These are phyloP conservation scores for Cladophialophora yegresii DNA, from an alignment of 2,329 filamentous ascomycete genomes.

Conservation along the genomic window DNA sequence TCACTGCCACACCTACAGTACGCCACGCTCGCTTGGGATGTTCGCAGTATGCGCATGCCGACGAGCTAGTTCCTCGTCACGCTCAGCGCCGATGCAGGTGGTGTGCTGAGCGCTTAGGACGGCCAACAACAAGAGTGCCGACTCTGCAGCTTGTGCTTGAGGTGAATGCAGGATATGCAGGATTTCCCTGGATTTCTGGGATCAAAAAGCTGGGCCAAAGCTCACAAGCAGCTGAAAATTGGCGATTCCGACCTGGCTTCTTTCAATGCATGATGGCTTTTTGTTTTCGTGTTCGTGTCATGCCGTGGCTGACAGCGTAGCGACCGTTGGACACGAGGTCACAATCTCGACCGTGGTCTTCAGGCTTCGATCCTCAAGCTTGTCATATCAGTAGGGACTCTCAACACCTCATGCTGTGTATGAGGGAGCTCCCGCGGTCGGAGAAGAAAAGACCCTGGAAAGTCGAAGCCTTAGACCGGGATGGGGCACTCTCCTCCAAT, in stretches of 20 bases:
- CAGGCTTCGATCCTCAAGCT: neutral
- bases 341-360: neutral
- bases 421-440: neutral
- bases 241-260: neutral
- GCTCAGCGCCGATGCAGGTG: neutral
- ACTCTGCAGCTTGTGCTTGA: neutral
- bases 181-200: neutral
- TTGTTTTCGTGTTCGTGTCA: neutral
- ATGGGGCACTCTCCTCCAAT: neutral
- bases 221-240: neutral
- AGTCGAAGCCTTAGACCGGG: neutral
- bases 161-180: neutral
- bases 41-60: neutral
- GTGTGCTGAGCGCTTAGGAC: slow-evolving; percentile 4
- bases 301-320: neutral
- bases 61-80: neutral
- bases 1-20: neutral
- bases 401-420: neutral
- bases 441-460: neutral
- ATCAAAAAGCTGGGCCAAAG: neutral
- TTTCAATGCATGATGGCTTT: neutral
- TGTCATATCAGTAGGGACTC: neutral
- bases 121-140: neutral
- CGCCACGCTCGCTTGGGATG: neutral
- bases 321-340: neutral